Percentiles rank a stretch among this genome's conserved stretches.
Conservation (phyloP, 2,329 filamentous ascomycete species). For the Dactylellina cionopaga region DNA sequence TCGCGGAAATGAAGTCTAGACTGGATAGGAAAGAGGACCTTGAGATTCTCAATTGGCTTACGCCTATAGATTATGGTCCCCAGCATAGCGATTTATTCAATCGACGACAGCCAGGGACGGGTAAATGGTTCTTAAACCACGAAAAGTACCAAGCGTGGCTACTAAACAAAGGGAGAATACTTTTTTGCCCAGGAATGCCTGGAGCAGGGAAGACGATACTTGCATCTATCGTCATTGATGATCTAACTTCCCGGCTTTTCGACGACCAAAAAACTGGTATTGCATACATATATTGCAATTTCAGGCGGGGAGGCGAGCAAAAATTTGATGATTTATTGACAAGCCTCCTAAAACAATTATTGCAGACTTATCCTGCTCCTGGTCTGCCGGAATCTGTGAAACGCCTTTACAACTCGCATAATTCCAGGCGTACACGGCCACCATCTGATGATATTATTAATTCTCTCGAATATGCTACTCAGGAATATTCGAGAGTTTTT, state of each 20-base stretch:
- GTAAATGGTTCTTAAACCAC: conserved; percentile 64
- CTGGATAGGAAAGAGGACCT: background rate
- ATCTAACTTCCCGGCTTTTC: too few relatives aligned
- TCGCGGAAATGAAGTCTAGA: background rate
- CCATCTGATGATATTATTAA: too few relatives aligned
- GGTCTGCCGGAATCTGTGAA: too few relatives aligned
- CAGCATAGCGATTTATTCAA: conserved; percentile 1
- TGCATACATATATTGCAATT: conserved; percentile 1
- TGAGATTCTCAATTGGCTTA: conserved; percentile 6
- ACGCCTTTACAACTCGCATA: too few relatives aligned
- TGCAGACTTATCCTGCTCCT: too few relatives aligned
- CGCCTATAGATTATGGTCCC: background rate
- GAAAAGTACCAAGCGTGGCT: conserved; percentile 56
- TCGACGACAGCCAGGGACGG: background rate
- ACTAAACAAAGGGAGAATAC: background rate
- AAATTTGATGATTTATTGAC: background rate
- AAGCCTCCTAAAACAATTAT: conserved; percentile 1
- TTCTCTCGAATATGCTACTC: too few relatives aligned
- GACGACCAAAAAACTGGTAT: background rate
- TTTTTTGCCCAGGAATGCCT: too few relatives aligned
- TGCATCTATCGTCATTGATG: conserved; percentile 62
- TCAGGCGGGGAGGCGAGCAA: background rate
- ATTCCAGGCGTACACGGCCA: too few relatives aligned
- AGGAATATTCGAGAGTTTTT: conserved; percentile 23
- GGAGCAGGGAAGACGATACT: conserved; percentile 66